phyloP scores from a whole-genome alignment of 208 protist species.

The Naegleria lovaniensis region DNA sequence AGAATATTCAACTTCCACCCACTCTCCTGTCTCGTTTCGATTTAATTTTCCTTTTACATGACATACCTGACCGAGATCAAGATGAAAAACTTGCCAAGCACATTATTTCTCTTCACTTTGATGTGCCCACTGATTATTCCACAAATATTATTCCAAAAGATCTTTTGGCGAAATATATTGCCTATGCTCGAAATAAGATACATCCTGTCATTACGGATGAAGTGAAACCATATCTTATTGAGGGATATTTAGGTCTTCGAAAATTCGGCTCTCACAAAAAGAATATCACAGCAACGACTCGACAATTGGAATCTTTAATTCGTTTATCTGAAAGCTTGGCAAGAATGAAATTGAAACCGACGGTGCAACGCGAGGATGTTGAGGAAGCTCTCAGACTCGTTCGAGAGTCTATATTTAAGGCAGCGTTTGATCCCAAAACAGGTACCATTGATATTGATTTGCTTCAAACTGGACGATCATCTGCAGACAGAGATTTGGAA shows the following conservation, averaged over 20 bases:
- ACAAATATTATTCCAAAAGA: conserved; percentile 47
- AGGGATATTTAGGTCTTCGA: conserved; percentile 87
- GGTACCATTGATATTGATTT: conserved; percentile 31
- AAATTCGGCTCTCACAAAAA: conserved; percentile 51
- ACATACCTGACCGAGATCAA: conserved; percentile 78
- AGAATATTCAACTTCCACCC: conserved; percentile 96
- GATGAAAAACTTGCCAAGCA: conserved; percentile 90
- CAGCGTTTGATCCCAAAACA: conserved; percentile 23
- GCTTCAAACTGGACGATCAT: background rate
- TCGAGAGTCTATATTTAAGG: conserved; percentile 1
- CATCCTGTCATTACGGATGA: conserved; percentile 73
- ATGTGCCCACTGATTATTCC: background rate
- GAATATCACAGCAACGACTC: conserved; percentile 92
- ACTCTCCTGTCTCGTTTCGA: conserved; percentile 97
- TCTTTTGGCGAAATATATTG: conserved; percentile 80
- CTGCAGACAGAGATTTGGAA: background rate
- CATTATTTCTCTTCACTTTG: conserved; percentile 87
- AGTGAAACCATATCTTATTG: conserved; percentile 73
- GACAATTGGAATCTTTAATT: conserved; percentile 98
- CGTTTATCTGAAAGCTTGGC: conserved; percentile 84
- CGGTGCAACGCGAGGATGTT: conserved; percentile 72
- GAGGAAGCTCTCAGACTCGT: conserved; percentile 54
- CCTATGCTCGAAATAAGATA: conserved; percentile 72
- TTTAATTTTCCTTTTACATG: conserved; percentile 93
- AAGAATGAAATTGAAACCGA: conserved; percentile 72